Percentiles rank a stretch among this genome's conserved stretches.
Conservation (phyloP, 768 basidiomycete genomes). For the Cystofilobasidium bisporidii region DNA sequence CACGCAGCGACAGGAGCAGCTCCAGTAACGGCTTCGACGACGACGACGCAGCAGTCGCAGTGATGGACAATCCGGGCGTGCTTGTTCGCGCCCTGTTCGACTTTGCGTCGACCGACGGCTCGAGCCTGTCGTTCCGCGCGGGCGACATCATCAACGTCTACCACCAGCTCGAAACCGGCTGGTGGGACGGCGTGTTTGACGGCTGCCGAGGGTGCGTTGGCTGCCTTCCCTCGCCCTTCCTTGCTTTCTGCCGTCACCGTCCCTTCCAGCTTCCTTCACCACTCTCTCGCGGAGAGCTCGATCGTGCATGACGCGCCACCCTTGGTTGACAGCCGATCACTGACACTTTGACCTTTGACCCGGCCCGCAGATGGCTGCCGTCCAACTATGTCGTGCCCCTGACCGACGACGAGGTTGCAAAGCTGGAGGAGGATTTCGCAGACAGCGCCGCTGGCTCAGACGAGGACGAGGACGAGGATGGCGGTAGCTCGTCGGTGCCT, state of each 20-base stretch:
- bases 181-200: constrained; percentile 93
- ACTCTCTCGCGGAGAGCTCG: too few relatives aligned
- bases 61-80: constrained; percentile 14
- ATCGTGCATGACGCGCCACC: too few relatives aligned
- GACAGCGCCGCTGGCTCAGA: background rate
- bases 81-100: constrained; percentile 90
- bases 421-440: background rate
- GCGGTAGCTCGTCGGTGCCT: background rate
- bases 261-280: too few relatives aligned
- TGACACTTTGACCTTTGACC: too few relatives aligned
- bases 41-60: background rate
- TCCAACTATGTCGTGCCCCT: constrained; percentile 83
- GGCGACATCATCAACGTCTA: constrained; percentile 91
- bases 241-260: too few relatives aligned
- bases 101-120: constrained; percentile 65
- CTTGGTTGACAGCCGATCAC: too few relatives aligned
- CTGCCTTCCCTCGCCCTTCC: too few relatives aligned
- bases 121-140: constrained; percentile 74
- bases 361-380: constrained; percentile 63
- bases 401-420: constrained; percentile 42
- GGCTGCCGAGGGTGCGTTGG: constrained; percentile 67
- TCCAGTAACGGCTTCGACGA: too few relatives aligned
- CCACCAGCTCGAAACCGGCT: constrained; percentile 80
- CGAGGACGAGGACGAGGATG: constrained; percentile 15
- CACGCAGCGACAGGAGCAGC: too few relatives aligned